phyloP scores from a whole-genome alignment of 108 stramenopile species.

The Chaetoceros tenuissimus region DNA sequence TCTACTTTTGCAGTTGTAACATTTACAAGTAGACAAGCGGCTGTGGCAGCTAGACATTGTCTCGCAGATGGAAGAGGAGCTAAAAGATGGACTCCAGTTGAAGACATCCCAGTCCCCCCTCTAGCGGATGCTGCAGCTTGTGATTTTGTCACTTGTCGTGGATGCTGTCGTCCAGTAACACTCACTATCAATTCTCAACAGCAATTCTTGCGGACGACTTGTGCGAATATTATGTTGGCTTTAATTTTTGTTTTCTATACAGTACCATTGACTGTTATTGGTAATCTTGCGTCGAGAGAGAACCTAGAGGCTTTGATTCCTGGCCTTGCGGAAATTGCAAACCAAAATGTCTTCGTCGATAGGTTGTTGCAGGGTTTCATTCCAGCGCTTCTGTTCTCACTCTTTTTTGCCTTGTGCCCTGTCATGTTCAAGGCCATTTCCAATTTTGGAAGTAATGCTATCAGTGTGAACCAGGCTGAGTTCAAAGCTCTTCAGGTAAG shows the following conservation, averaged over 20 bases:
- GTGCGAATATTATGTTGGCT: slow-evolving; percentile 34
- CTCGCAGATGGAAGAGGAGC: slow-evolving; percentile 71
- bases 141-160: slow-evolving; percentile 61
- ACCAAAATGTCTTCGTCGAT: slow-evolving; percentile 19
- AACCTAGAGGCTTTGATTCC: slow-evolving; percentile 40
- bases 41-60: slow-evolving; percentile 76
- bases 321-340: slow-evolving; percentile 25
- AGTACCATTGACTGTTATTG: slow-evolving; percentile 49
- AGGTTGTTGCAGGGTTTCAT: slow-evolving; percentile 55
- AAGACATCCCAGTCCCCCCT: slow-evolving; percentile 65
- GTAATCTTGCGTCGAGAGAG: slow-evolving; percentile 30
- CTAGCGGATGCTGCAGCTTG: slow-evolving; percentile 78
- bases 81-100: slow-evolving; percentile 50
- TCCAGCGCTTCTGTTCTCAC: slow-evolving; percentile 50
- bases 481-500: slow-evolving; percentile 24
- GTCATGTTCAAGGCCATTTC: slow-evolving; percentile 82
- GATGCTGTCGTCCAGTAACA: slow-evolving; percentile 84
- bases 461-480: slow-evolving; percentile 50
- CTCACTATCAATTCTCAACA: slow-evolving; percentile 68
- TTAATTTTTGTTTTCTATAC: slow-evolving; percentile 74
- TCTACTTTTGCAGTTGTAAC: slow-evolving; percentile 84
- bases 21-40: slow-evolving; percentile 81
- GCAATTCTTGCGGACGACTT: slow-evolving; percentile 46
- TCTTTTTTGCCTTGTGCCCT: slow-evolving; percentile 75
- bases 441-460: slow-evolving; percentile 74